Conservation (phyloP, 2,329 filamentous ascomycete species). For the Akanthomyces dipterigenus region DNA sequence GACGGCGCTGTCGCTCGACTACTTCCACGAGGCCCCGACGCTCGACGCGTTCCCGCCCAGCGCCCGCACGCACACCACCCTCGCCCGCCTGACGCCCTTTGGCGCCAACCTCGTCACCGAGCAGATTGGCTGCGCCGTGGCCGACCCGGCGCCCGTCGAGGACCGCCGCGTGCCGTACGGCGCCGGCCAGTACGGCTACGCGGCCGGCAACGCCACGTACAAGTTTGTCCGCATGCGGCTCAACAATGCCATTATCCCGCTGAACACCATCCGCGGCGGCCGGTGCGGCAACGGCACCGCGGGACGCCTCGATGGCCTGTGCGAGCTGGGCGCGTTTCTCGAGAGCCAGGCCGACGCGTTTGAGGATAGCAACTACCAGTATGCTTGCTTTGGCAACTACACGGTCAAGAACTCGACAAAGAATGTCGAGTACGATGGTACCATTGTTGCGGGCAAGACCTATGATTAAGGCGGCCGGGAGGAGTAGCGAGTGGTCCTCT, state of each 20-base stretch:
- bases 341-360: constrained; percentile 32
- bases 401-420: constrained; percentile 30
- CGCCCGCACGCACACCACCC: constrained; percentile 38
- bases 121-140: constrained; percentile 41
- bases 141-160: constrained; percentile 33
- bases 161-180: constrained; percentile 34
- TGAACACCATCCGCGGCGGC: constrained; percentile 41
- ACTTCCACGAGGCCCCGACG: constrained; percentile 41
- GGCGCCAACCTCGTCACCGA: constrained; percentile 48
- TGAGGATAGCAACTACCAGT: constrained; percentile 37
- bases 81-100: constrained; percentile 47
- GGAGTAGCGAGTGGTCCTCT: background rate
- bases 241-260: constrained; percentile 42
- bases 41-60: constrained; percentile 35
- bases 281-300: constrained; percentile 23
- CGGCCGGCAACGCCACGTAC: constrained; percentile 31
- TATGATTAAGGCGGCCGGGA: background rate
- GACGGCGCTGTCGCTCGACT: constrained; percentile 44
- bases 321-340: constrained; percentile 34
- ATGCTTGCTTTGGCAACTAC: constrained; percentile 42
- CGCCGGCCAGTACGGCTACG: constrained; percentile 38
- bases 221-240: constrained; percentile 44
- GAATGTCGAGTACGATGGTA: constrained; percentile 37
- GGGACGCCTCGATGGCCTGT: constrained; percentile 38
- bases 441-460: constrained; percentile 19